Conservation (phyloP, 73 alveolate species). For the Breviolum minutum region DNA sequence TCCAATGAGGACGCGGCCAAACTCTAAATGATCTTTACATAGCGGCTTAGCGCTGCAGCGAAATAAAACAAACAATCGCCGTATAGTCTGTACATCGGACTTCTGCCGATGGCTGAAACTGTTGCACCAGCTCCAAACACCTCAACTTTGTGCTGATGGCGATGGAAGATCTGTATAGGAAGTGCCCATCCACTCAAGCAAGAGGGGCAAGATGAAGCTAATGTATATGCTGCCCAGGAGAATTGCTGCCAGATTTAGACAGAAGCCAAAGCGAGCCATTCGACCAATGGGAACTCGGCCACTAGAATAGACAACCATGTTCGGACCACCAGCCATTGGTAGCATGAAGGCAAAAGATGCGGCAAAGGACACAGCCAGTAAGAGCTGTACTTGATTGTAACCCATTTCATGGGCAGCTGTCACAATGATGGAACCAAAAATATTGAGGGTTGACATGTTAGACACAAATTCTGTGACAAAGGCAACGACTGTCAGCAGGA, state of each 20-base stretch:
- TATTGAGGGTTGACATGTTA: slow-evolving; percentile 70
- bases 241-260: slow-evolving; percentile 27
- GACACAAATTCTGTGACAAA: slow-evolving; percentile 84
- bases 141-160: slow-evolving; percentile 39
- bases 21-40: too few relatives aligned
- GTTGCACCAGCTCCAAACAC: not conserved
- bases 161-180: slow-evolving; percentile 36
- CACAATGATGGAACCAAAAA: slow-evolving; percentile 61
- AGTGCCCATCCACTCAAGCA: slow-evolving; percentile 36
- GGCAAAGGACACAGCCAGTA: slow-evolving; percentile 69
- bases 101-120: slow-evolving; percentile 34
- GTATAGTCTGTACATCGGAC: not conserved
- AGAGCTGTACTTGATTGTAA: slow-evolving; percentile 69
- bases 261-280: slow-evolving; percentile 67
- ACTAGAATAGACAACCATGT: slow-evolving; percentile 73
- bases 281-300: slow-evolving; percentile 58
- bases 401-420: slow-evolving; percentile 81
- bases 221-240: slow-evolving; percentile 33
- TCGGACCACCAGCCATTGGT: slow-evolving; percentile 93
- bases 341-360: slow-evolving; percentile 81
- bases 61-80: too few relatives aligned
- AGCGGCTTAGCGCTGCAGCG: too few relatives aligned
- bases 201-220: slow-evolving; percentile 10
- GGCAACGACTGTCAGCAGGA: slow-evolving; percentile 65
- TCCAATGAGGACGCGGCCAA: too few relatives aligned